Evolutionary conservation across 495 filamentous ascomycete genomes (phyloP).

Genomic region (Durotheca rogersii): DNA sequence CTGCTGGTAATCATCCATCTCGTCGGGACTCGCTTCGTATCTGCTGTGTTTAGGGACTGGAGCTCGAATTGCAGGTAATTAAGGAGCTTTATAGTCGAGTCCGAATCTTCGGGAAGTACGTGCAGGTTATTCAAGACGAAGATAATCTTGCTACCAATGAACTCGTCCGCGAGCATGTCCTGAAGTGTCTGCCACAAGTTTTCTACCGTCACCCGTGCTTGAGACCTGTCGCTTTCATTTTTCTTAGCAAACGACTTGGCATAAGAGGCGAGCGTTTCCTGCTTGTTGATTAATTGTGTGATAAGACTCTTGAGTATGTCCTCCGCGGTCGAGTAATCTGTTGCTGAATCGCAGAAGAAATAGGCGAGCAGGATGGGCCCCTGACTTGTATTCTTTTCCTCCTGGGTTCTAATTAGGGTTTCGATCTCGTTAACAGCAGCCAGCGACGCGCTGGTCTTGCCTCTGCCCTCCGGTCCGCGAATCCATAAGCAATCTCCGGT

Average conservation of each 20-base stretch:
- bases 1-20: conserved; percentile 40
- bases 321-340: conserved; percentile 39
- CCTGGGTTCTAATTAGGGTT: conserved; percentile 7
- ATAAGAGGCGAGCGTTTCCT: conserved; percentile 38
- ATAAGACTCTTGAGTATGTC: conserved; percentile 42
- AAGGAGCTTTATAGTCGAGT: conserved; percentile 40
- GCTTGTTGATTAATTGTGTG: conserved; percentile 37
- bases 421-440: conserved; percentile 38
- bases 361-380: conserved; percentile 37
- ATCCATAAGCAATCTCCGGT: conserved; percentile 38
- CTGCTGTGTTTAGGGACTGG: conserved; percentile 12
- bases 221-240: conserved; percentile 23
- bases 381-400: conserved; percentile 21
- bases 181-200: conserved; percentile 41
- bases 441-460: conserved; percentile 40
- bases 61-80: conserved; percentile 31
- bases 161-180: conserved; percentile 40
- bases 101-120: conserved; percentile 37
- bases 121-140: conserved; percentile 44
- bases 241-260: conserved; percentile 38
- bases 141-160: conserved; percentile 37
- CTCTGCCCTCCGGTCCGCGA: conserved; percentile 39
- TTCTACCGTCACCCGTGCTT: conserved; percentile 31
- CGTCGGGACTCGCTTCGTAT: conserved; percentile 21
- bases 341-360: conserved; percentile 40